Evolutionary conservation across 768 basidiomycete species (phyloP).

Genomic region (Trametes meyenii): DNA sequence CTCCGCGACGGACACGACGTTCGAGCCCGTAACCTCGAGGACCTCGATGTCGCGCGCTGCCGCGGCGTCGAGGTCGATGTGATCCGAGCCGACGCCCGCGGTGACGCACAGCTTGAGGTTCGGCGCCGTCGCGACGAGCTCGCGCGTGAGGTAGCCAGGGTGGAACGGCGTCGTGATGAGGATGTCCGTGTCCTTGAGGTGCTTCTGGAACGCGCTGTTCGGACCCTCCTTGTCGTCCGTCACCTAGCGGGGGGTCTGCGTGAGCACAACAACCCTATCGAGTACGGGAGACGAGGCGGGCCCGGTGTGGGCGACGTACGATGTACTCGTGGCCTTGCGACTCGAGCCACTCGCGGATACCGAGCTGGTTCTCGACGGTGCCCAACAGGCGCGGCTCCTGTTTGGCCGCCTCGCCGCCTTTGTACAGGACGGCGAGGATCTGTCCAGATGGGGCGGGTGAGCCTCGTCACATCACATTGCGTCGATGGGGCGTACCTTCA

Average conservation of each 20-base stretch:
- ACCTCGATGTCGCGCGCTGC: slow-evolving; percentile 78
- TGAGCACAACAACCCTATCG: not conserved
- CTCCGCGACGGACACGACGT: slow-evolving; percentile 90
- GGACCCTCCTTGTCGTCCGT: slow-evolving; percentile 86
- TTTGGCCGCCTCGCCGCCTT: slow-evolving; percentile 63
- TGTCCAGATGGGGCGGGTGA: not conserved
- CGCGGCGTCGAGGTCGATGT: slow-evolving; percentile 87
- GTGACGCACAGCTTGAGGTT: slow-evolving; percentile 91
- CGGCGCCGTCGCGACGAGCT: slow-evolving; percentile 76
- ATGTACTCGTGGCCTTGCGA: slow-evolving; percentile 76
- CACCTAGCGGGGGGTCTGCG: slow-evolving; percentile 46
- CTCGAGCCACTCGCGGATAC: slow-evolving; percentile 69
- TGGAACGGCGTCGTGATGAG: slow-evolving; percentile 88
- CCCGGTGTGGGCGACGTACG: slow-evolving; percentile 40
- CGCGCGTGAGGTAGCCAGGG: slow-evolving; percentile 79
- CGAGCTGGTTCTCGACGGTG: slow-evolving; percentile 84
- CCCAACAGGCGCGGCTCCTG: slow-evolving; percentile 78
- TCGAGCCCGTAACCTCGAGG: slow-evolving; percentile 76
- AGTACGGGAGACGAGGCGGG: not conserved
- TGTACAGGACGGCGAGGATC: slow-evolving; percentile 77
- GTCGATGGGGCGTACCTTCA: slow-evolving; percentile 13
- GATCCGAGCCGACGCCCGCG: slow-evolving; percentile 90
- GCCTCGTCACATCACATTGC: not conserved
- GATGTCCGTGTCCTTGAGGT: slow-evolving; percentile 78
- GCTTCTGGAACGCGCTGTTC: slow-evolving; percentile 79